Base-by-base conservation (phyloP, 768 basidiomycete species). In the Leucosporidium yakuticum region DNA sequence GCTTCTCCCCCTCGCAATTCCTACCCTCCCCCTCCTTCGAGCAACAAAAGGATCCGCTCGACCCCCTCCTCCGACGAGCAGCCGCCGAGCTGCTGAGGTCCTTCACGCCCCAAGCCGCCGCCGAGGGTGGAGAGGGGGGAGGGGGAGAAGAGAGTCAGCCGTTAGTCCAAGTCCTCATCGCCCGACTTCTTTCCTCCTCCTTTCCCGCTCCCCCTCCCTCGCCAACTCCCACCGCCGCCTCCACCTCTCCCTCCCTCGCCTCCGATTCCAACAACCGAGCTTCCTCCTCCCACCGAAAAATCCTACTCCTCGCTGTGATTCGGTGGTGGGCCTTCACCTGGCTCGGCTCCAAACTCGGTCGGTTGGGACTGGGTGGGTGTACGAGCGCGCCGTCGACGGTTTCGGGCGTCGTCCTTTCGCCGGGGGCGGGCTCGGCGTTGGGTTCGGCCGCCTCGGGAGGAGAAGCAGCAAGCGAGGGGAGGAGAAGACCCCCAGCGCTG, bases 271-370 rank as follows among this genome's bases (percentile, higher is more conserved):
- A n/a, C n/a, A 17, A 29, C 53, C 53, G 7, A 8, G 11, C 39
- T 15, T 44, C 39, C 39, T 44, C 39, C 8, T 15, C 25, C 53
- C 57, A 58, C n/a, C 57, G 23, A 19, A 58, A 58, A 25, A n/a
- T 58, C 57, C 57, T 58, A 9, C 57, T 58, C 21, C 57, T 58
- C 57, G 57, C 31, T 36, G 21, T 58, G 0, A 23, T 36, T 4
- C 57, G 57, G 4, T 58, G 57, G 57, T 58, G 23, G 21, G 34
- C 34, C 23, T 58, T 58, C 14, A 17, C 34, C 36, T 58, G 57
- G 57, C 57, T 58, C 36, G 57, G 57, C 19, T n/a, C 31, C 9
- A 39, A 39, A 15, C 31, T 58, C 36, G 57, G 57, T 34, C 32
- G 34, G 25, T 7, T n/a, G 1, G 11, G 19, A 8, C 8, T 23